These are phyloP conservation scores for Boletus sp. DNA, from an alignment of 768 basidiomycete genomes.

Conservation along the genomic window DNA sequence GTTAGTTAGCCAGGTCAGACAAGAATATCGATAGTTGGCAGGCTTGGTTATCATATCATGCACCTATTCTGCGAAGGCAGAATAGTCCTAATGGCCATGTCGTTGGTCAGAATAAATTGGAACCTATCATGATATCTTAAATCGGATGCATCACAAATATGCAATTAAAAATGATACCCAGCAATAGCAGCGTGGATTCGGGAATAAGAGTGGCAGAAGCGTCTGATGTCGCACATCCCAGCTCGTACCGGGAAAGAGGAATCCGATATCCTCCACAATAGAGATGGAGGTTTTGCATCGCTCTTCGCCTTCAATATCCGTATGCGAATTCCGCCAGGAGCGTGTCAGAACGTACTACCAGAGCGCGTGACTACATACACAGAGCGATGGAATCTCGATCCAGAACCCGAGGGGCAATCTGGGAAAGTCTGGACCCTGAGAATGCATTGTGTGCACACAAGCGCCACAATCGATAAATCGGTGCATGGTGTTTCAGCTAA, in stretches of 20 bases:
- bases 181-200: too few relatives aligned
- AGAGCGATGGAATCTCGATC: not conserved
- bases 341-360: not conserved
- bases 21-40: not conserved
- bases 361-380: not conserved
- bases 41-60: not conserved
- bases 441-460: not conserved
- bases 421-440: not conserved
- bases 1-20: not conserved
- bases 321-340: not conserved
- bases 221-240: not conserved
- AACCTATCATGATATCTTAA: too few relatives aligned
- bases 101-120: not conserved
- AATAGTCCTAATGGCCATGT: not conserved
- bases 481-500: not conserved
- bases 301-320: not conserved
- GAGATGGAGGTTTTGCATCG: not conserved
- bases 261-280: not conserved
- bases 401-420: not conserved
- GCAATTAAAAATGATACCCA: not conserved
- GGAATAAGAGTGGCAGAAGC: not conserved
- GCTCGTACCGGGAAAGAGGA: too few relatives aligned
- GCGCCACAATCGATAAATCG: not conserved
- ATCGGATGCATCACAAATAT: not conserved
- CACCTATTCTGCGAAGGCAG: not conserved